phyloP scores from a whole-genome alignment of 345 rosid species.

The Hypericum androsaemum region DNA sequence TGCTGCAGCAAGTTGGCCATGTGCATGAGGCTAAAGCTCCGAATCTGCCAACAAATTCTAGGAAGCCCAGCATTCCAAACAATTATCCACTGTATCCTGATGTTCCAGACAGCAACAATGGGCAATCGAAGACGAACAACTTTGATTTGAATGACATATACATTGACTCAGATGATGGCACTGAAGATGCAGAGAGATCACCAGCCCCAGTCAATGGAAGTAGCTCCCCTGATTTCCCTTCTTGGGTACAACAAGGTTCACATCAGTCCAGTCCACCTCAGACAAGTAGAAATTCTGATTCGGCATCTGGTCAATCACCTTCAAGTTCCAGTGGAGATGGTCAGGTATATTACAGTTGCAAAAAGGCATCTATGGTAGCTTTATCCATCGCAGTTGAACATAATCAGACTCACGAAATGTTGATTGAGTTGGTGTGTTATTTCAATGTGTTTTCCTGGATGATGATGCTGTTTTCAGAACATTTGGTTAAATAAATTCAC shows the following conservation, averaged over 20 bases:
- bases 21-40: conserved; percentile 22
- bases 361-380: too few species aligned
- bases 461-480: too few species aligned
- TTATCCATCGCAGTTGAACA: too few species aligned
- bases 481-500: too few species aligned
- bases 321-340: conserved; percentile 86
- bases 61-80: conserved; percentile 18
- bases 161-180: conserved; percentile 74
- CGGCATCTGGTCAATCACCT: conserved; percentile 95
- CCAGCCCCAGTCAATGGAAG: conserved; percentile 47
- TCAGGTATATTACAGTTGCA: conserved; percentile 41
- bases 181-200: conserved; percentile 66
- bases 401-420: too few species aligned
- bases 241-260: conserved; percentile 69
- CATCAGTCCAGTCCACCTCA: conserved; percentile 97
- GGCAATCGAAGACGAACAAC: conserved; percentile 55
- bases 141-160: conserved; percentile 89
- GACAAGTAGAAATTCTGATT: conserved; percentile 87
- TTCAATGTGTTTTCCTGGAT: too few species aligned
- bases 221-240: conserved; percentile 69
- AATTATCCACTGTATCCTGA: conserved; percentile 18
- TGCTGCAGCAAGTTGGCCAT: conserved; percentile 33
- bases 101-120: conserved; percentile 33
- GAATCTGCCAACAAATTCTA: conserved; percentile 14
- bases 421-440: too few species aligned